phyloP scores from a whole-genome alignment of 78 protist species.

The Tieghemostelium lacteum region DNA sequence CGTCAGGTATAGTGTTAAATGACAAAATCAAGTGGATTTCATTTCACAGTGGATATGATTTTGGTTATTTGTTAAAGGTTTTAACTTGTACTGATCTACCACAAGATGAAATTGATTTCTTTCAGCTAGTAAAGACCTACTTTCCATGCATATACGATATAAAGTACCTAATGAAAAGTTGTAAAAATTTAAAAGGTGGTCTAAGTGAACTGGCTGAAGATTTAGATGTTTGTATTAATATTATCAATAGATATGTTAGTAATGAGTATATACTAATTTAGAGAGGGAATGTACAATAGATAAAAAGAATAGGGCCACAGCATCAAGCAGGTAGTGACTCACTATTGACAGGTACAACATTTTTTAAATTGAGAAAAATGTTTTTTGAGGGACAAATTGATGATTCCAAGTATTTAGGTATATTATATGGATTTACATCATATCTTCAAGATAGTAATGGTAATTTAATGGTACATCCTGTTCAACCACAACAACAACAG shows the following conservation, averaged over 20 bases:
- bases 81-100: conserved; percentile 95
- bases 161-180: conserved; percentile 92
- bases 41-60: conserved; percentile 92
- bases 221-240: conserved; percentile 78
- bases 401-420: conserved; percentile 86
- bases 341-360: conserved; percentile 94
- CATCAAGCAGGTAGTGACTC: conserved; percentile 98
- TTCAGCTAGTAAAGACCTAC: conserved; percentile 80
- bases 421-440: conserved; percentile 83
- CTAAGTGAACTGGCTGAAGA: conserved; percentile 96
- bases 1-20: conserved; percentile 91
- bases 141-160: conserved; percentile 97
- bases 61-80: conserved; percentile 82
- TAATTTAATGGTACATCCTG: not conserved
- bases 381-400: conserved; percentile 93
- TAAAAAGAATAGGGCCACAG: conserved; percentile 96
- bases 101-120: conserved; percentile 91
- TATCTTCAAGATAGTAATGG: not conserved
- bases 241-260: not conserved
- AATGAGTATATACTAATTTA: not conserved
- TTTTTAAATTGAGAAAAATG: conserved; percentile 91
- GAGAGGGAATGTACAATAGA: conserved; percentile 16
- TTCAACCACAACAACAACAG: not conserved
- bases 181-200: conserved; percentile 95
- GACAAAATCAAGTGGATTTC: conserved; percentile 90